Percentiles rank a stretch among this genome's conserved stretches.
These are phyloP conservation scores for Conringia planisiliqua DNA, from an alignment of 345 rosid species.

Conservation along the genomic window DNA sequence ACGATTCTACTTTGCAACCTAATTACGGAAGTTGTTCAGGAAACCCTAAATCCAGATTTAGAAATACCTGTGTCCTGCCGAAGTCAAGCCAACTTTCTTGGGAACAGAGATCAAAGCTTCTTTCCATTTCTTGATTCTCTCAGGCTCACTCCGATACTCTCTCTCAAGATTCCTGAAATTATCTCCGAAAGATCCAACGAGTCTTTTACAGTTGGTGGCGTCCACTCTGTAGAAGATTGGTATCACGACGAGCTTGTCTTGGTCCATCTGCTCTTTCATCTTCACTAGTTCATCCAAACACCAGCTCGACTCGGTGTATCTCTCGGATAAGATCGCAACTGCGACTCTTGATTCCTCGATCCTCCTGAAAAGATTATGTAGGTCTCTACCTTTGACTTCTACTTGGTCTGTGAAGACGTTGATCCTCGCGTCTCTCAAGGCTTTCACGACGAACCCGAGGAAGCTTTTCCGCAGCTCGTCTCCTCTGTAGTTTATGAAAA, in stretches of 20 bases:
- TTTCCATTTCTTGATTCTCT: slow-evolving; percentile 15
- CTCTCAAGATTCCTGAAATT: neutral
- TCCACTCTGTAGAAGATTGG: slow-evolving; percentile 12
- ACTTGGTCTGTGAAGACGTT: slow-evolving; percentile 13
- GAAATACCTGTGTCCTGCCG: neutral
- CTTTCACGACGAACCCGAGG: slow-evolving; percentile 9
- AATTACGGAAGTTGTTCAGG: neutral
- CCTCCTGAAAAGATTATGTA: slow-evolving; percentile 11
- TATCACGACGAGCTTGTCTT: neutral
- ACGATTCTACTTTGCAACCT: too few relatives aligned
- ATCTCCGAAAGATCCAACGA: slow-evolving; percentile 11
- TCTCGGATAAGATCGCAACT: slow-evolving; percentile 2
- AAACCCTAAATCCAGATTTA: neutral
- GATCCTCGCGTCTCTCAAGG: slow-evolving; percentile 2
- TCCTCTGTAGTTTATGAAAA: slow-evolving; percentile 19
- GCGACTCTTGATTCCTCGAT: slow-evolving; percentile 21
- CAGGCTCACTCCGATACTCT: slow-evolving; percentile 4
- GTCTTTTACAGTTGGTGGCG: neutral
- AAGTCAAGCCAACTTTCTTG: neutral
- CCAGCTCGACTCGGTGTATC: slow-evolving; percentile 14
- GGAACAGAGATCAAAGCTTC: slow-evolving; percentile 13
- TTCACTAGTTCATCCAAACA: slow-evolving; percentile 21
- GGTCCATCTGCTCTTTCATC: slow-evolving; percentile 4
- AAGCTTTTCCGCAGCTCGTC: slow-evolving; percentile 14
- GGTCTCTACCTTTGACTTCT: slow-evolving; percentile 9